Evolutionary conservation across 306 rosid species (phyloP).

Genomic region (Herpetospermum pedunculosum): DNA sequence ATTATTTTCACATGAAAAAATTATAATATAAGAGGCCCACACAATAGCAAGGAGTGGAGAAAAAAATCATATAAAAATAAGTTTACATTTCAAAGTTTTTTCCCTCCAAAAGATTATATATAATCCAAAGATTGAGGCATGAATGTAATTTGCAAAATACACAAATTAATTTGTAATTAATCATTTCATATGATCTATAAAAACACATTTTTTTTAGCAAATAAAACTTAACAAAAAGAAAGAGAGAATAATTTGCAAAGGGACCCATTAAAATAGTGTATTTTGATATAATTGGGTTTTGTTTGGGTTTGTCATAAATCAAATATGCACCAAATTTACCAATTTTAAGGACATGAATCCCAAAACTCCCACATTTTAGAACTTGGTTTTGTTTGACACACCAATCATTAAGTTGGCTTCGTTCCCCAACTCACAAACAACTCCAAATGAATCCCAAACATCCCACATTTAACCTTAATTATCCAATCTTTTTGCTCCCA

Average conservation of each 20-base stretch:
- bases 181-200: too few species aligned
- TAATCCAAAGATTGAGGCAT: too few species aligned
- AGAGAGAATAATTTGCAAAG: not conserved
- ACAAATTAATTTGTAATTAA: too few species aligned
- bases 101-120: too few species aligned
- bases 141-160: too few species aligned
- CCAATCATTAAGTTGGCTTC: constrained; percentile 1
- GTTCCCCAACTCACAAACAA: constrained; percentile 1
- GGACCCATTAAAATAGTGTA: not conserved
- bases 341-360: not conserved
- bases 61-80: too few species aligned
- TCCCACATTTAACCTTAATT: not conserved
- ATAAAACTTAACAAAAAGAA: not conserved
- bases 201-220: too few species aligned
- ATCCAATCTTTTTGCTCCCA: not conserved
- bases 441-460: not conserved
- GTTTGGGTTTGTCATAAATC: not conserved
- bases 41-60: too few species aligned
- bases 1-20: too few species aligned
- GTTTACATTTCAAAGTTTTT: too few species aligned
- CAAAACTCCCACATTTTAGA: not conserved
- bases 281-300: not conserved
- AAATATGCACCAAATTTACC: not conserved
- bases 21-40: too few species aligned
- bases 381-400: not conserved